Evolutionary conservation across 495 filamentous ascomycete species (phyloP).

Genomic region (Hyaloscypha bicolor): DNA sequence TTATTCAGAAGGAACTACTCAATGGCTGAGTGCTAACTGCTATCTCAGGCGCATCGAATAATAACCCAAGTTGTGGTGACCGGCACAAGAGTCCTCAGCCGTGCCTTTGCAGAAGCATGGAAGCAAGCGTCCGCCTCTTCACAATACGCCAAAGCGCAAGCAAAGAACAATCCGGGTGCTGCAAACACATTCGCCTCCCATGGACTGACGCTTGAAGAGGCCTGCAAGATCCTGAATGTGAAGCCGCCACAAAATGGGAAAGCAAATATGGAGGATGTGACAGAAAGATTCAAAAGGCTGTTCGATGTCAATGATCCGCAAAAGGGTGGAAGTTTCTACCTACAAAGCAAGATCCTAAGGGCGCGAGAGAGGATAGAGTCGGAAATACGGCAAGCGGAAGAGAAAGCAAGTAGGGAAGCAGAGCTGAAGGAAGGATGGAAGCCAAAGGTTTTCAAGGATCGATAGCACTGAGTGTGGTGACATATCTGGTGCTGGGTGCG

Average conservation of each 20-base stretch:
- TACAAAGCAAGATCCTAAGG: conserved; percentile 93
- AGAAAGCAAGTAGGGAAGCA: conserved; percentile 56
- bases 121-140: conserved; percentile 86
- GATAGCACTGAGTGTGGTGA: conserved; percentile 45
- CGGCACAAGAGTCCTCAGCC: conserved; percentile 87
- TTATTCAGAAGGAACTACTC: not conserved
- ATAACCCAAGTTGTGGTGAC: conserved; percentile 90
- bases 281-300: conserved; percentile 88
- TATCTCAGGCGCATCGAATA: conserved; percentile 83
- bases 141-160: conserved; percentile 73
- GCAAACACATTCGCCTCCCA: conserved; percentile 55
- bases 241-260: conserved; percentile 81
- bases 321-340: conserved; percentile 95
- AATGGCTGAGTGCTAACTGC: conserved; percentile 13
- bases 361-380: conserved; percentile 91
- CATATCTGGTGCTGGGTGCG: conserved; percentile 15
- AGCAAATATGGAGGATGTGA: conserved; percentile 72
- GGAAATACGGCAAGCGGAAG: conserved; percentile 61
- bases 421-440: conserved; percentile 86
- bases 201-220: conserved; percentile 90
- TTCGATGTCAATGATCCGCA: conserved; percentile 93
- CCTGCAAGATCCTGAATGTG: conserved; percentile 96
- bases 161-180: conserved; percentile 43
- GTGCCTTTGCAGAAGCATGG: conserved; percentile 89
- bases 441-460: conserved; percentile 91